phyloP scores from a whole-genome alignment of 441 rosid species.

The Lepidium campestre region DNA sequence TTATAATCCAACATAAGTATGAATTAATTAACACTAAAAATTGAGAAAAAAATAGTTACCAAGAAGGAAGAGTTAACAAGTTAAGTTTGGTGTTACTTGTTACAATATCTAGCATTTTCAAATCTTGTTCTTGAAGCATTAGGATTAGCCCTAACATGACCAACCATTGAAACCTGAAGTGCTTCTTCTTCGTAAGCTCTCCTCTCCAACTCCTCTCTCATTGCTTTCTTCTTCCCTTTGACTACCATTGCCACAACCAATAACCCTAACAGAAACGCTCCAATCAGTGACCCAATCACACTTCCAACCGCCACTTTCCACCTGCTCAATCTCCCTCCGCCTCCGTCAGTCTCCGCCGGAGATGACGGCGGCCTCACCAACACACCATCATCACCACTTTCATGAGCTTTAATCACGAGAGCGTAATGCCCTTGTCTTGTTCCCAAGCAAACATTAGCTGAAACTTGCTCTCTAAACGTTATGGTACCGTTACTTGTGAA shows the following conservation, averaged over 20 bases:
- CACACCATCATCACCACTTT: background rate
- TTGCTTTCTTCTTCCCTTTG: constrained; percentile 82
- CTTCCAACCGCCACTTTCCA: constrained; percentile 89
- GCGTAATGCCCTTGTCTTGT: constrained; percentile 69
- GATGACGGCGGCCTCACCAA: constrained; percentile 8
- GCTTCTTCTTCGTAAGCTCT: constrained; percentile 96
- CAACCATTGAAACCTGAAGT: constrained; percentile 89
- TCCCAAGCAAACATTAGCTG: constrained; percentile 50
- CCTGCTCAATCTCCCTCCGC: constrained; percentile 39
- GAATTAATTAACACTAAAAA: background rate
- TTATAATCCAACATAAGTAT: background rate
- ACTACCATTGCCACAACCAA: constrained; percentile 75
- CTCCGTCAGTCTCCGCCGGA: constrained; percentile 10
- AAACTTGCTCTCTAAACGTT: constrained; percentile 39
- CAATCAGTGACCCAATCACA: constrained; percentile 61
- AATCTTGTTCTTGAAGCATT: constrained; percentile 52
- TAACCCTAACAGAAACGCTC: constrained; percentile 52
- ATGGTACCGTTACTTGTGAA: constrained; percentile 59
- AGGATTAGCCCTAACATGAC: constrained; percentile 72
- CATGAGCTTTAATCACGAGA: constrained; percentile 34
- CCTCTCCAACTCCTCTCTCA: constrained; percentile 75
- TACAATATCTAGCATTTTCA: constrained; percentile 28
- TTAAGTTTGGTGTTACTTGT: constrained; percentile 7
- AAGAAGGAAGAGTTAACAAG: background rate
- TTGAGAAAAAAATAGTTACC: background rate